Evolutionary conservation across 768 basidiomycete species (phyloP).

Genomic region (Phanerochaete sordida): DNA sequence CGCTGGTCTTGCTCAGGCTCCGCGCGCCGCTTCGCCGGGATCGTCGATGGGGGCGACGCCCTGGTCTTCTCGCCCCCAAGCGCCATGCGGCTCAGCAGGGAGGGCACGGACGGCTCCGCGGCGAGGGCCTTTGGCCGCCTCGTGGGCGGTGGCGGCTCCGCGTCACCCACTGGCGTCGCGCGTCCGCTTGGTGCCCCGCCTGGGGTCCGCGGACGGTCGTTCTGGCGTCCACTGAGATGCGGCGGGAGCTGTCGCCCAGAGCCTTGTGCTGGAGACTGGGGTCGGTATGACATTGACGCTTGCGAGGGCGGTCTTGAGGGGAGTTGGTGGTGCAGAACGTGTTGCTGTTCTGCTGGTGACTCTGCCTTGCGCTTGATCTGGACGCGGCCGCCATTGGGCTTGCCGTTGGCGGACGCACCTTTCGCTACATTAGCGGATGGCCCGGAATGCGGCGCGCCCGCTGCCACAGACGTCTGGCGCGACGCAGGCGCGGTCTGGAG

Average conservation of each 20-base stretch:
- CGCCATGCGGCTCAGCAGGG: constrained; percentile 23
- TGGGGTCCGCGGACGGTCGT: background rate
- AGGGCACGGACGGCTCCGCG: constrained; percentile 12
- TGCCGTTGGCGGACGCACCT: constrained; percentile 17
- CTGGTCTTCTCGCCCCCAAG: background rate
- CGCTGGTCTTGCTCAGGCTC: constrained; percentile 3
- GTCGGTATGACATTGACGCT: background rate
- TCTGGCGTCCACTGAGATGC: background rate
- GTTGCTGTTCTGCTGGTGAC: background rate
- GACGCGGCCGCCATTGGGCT: constrained; percentile 17
- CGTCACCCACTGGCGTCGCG: background rate
- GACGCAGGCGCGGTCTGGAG: constrained; percentile 12
- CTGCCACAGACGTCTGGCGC: background rate
- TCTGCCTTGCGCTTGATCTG: constrained; percentile 23
- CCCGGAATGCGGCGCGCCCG: constrained; percentile 3
- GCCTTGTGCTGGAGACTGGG: background rate
- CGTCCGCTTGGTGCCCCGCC: constrained; percentile 3
- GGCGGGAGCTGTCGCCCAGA: background rate
- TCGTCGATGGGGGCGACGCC: constrained; percentile 2
- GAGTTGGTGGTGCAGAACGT: background rate
- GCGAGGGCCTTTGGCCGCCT: constrained; percentile 7
- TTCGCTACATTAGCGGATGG: constrained; percentile 13
- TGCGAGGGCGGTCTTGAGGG: background rate
- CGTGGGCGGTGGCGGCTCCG: background rate
- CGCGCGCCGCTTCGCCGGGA: constrained; percentile 19